Conservation (phyloP, 2,329 filamentous ascomycete species). For the Neopestalotiopsis sp. region DNA sequence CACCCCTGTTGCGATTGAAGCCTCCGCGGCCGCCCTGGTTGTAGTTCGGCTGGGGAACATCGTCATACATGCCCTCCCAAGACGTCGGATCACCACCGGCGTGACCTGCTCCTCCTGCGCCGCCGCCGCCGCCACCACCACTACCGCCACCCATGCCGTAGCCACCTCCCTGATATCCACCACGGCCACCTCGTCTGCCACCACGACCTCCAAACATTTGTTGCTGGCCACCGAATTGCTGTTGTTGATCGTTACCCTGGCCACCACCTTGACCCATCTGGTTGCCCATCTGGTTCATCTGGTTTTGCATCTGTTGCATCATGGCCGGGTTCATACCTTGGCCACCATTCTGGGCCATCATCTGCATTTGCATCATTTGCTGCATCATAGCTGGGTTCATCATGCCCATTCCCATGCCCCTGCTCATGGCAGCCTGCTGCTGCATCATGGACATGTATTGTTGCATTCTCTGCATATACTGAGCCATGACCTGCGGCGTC, state of each 20-base stretch:
- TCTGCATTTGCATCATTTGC: constrained; percentile 77
- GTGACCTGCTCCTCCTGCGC: constrained; percentile 48
- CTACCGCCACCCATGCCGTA: constrained; percentile 39
- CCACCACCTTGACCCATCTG: constrained; percentile 42
- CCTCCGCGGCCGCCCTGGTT: constrained; percentile 51
- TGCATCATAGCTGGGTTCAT: constrained; percentile 78
- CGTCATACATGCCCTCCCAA: constrained; percentile 99
- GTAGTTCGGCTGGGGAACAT: constrained; percentile 83
- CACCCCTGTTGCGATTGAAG: constrained; percentile 43
- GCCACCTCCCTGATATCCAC: constrained; percentile 31
- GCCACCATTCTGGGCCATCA: constrained; percentile 50
- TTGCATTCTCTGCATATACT: constrained; percentile 98
- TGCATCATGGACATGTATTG: constrained; percentile 97
- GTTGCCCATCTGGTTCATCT: constrained; percentile 47
- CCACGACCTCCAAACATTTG: constrained; percentile 37
- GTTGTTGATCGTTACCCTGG: constrained; percentile 31
- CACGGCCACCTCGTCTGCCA: constrained; percentile 28
- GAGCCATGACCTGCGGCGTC: constrained; percentile 96
- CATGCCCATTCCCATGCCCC: constrained; percentile 67
- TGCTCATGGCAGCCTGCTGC: constrained; percentile 87
- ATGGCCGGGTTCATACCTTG: constrained; percentile 55
- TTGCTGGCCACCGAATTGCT: constrained; percentile 23
- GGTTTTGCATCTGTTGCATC: constrained; percentile 64
- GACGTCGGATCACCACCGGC: constrained; percentile 74
- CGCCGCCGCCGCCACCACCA: constrained; percentile 42